These are phyloP conservation scores for Colletotrichum tabaci DNA, from an alignment of 2,329 filamentous ascomycete genomes.

Conservation along the genomic window DNA sequence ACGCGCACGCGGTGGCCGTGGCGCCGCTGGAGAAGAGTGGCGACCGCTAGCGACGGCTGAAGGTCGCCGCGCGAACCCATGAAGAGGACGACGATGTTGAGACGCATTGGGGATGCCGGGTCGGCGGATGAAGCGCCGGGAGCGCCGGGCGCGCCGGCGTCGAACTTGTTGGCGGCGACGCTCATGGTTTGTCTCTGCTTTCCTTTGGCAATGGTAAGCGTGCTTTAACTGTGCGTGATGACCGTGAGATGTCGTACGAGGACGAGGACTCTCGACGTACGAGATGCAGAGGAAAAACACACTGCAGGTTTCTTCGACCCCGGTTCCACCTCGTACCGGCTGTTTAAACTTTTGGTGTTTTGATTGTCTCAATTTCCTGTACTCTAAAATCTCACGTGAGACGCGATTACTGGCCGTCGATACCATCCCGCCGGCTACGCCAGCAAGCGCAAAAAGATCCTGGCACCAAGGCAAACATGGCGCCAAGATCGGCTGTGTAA, in stretches of 20 bases:
- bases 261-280: neutral
- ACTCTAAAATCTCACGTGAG: slow-evolving; percentile 24
- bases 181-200: neutral
- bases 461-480: neutral
- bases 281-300: neutral
- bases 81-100: slow-evolving; percentile 64
- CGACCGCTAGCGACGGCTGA: slow-evolving; percentile 64
- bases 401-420: neutral
- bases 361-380: neutral
- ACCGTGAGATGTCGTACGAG: neutral
- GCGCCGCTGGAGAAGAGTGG: slow-evolving; percentile 54
- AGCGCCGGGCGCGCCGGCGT: neutral
- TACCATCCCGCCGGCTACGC: neutral
- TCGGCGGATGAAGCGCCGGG: neutral
- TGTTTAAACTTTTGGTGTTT: neutral
- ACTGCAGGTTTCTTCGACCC: too few relatives aligned
- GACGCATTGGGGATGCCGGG: slow-evolving; percentile 15
- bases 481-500: neutral
- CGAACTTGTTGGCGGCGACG: neutral
- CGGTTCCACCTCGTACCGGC: too few relatives aligned
- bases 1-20: slow-evolving; percentile 60
- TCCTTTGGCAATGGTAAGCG: neutral
- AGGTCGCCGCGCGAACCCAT: slow-evolving; percentile 62
- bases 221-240: neutral
- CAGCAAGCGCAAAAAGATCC: slow-evolving; percentile 3